Base-by-base conservation (phyloP, 129 eudicot genomes). In the Flaveria trinervia region DNA sequence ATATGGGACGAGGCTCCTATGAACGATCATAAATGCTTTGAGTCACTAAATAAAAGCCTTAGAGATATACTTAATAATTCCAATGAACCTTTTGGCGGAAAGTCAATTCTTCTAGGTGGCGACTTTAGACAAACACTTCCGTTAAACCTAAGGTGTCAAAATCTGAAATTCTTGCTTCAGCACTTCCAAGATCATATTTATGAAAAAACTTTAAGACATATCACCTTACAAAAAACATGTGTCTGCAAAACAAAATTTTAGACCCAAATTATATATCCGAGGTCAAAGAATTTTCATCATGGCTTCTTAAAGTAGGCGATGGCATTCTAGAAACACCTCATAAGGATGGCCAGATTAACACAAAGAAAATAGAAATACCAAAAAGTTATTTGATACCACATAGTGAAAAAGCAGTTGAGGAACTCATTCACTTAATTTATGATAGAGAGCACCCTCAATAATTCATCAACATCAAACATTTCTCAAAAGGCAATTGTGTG, bases 401-500 rank as follows among this genome's bases (percentile, higher is more conserved):
- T 1, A 4, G 25, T 11, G 41, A 48, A 10, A 13, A 46, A 0
- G 43, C 60, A 0, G 7, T 70, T 3, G 25, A 0, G 7, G 23
- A 48, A 4, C 26, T 70, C 2, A 46, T 70, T 1, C 4, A 5
- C 1, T 48, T 48, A 13, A 48, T 70, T 5, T 70, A 70, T 9
- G 16, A 2, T 7, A n/a, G 12, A 51, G 3, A 60, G 33, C 2
- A 12, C 26, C 2, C 30, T 72, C 5, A 28, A 5, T 7, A 71
- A 28, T 15, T 62, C 64, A 49, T 20, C 26, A 1, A 20, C 75
- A 2, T 9, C 62, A 12, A 51, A 2, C 9, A 7, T 71, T 4
- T 51, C 36, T 16, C 64, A 28, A 41, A 71, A 51, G n/a, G 75
- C 26, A 11, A 71, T 71, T 4, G 28, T 71, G 28, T 71, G 75